Evolutionary conservation across 495 filamentous ascomycete genomes (phyloP).

Genomic region (Mytilinidion resinicola): DNA sequence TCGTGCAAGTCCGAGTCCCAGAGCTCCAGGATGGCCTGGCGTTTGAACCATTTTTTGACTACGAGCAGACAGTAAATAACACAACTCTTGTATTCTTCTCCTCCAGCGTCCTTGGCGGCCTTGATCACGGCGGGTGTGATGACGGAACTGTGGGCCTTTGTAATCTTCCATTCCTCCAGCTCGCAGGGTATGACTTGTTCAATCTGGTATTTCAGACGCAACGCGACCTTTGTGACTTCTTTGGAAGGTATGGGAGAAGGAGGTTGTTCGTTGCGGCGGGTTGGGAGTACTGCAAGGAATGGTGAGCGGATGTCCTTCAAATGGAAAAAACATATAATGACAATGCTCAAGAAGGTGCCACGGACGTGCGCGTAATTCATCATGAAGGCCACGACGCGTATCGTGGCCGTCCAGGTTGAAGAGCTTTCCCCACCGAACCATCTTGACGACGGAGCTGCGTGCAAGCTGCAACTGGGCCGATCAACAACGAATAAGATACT

Average conservation of each 20-base stretch:
- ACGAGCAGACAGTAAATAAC: slow-evolving; percentile 83
- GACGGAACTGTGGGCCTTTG: slow-evolving; percentile 70
- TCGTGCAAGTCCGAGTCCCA: slow-evolving; percentile 86
- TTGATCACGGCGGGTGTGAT: slow-evolving; percentile 72
- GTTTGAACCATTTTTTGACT: slow-evolving; percentile 85
- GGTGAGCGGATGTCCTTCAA: background rate
- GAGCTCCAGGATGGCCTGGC: slow-evolving; percentile 71
- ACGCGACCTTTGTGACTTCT: slow-evolving; percentile 78
- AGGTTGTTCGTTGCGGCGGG: slow-evolving; percentile 45
- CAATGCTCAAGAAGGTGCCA: background rate
- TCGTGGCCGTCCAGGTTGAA: slow-evolving; percentile 34
- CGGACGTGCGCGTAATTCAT: slow-evolving; percentile 34
- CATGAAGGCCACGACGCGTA: slow-evolving; percentile 30
- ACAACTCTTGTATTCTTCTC: slow-evolving; percentile 64
- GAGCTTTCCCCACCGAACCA: slow-evolving; percentile 41
- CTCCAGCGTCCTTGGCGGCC: slow-evolving; percentile 75
- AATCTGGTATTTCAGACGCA: slow-evolving; percentile 85
- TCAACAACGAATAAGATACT: background rate
- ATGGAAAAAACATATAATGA: background rate
- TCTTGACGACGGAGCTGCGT: slow-evolving; percentile 20
- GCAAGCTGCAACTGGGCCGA: background rate
- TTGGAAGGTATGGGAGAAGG: slow-evolving; percentile 58
- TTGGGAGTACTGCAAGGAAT: slow-evolving; percentile 52
- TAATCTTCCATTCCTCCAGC: slow-evolving; percentile 64
- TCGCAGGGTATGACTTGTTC: slow-evolving; percentile 85